Evolutionary conservation across 2,329 filamentous ascomycete species (phyloP).

Genomic region (Amauroascus verrucosus): DNA sequence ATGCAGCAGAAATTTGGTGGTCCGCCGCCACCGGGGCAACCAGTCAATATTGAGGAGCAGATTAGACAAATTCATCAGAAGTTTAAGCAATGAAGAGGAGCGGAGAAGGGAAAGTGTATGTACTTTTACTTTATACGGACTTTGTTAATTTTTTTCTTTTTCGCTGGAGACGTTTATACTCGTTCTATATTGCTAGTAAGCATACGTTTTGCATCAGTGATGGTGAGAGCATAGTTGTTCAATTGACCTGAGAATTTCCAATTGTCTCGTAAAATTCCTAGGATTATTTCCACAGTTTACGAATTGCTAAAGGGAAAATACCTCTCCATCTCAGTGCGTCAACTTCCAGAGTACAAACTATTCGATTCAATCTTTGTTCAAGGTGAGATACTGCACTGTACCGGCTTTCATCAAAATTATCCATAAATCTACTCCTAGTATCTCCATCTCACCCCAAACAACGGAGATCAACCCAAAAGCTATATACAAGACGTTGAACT

Average conservation of each 20-base stretch:
- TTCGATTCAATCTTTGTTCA: neutral
- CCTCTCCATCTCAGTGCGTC: neutral
- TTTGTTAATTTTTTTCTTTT: neutral
- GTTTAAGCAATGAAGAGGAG: constrained; percentile 29
- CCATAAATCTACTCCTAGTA: neutral
- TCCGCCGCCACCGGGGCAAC: constrained; percentile 26
- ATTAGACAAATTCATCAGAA: constrained; percentile 59
- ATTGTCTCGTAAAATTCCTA: too few relatives aligned
- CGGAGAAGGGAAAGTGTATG: neutral
- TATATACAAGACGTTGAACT: neutral
- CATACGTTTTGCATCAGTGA: neutral
- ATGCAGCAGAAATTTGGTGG: neutral
- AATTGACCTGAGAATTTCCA: neutral
- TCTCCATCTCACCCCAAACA: neutral
- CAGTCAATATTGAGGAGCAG: constrained; percentile 74
- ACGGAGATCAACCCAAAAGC: neutral
- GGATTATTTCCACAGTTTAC: neutral
- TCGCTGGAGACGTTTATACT: neutral
- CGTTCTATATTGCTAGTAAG: neutral
- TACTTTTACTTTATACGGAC: constrained; percentile 3
- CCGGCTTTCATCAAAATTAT: neutral
- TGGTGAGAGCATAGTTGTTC: neutral
- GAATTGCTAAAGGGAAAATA: neutral
- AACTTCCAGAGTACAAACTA: neutral
- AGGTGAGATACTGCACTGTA: neutral